phyloP scores from a whole-genome alignment of 176 grass and related monocot genomes.

The Oryza punctata region DNA sequence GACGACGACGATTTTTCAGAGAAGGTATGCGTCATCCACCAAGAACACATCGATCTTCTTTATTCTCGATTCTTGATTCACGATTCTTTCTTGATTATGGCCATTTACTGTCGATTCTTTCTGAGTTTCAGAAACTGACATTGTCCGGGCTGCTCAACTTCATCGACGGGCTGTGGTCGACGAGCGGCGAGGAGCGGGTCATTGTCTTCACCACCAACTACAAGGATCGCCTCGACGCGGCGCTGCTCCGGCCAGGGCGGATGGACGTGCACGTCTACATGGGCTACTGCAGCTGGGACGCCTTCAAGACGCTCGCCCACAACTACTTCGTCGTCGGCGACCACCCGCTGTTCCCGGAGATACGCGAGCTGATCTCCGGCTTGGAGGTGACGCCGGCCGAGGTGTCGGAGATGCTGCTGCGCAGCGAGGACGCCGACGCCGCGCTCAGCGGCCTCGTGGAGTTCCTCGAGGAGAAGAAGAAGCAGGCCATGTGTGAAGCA shows the following conservation, averaged over 20 bases:
- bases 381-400: constrained; percentile 40
- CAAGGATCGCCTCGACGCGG: constrained; percentile 74
- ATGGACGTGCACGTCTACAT: constrained; percentile 85
- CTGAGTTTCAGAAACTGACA: neutral
- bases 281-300: constrained; percentile 56
- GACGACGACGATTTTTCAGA: too few species aligned
- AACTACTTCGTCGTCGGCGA: constrained; percentile 45
- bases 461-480: constrained; percentile 13
- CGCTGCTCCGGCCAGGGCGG: constrained; percentile 68
- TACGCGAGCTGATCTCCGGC: neutral
- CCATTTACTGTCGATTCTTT: too few species aligned
- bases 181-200: constrained; percentile 67
- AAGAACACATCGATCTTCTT: too few species aligned
- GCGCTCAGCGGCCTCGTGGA: neutral
- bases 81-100: too few species aligned
- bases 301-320: constrained; percentile 38
- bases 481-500: neutral
- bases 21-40: too few species aligned
- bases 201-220: constrained; percentile 90
- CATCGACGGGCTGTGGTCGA: constrained; percentile 50
- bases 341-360: constrained; percentile 40
- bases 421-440: neutral
- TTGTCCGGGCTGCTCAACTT: constrained; percentile 40
- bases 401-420: constrained; percentile 44
- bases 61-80: too few species aligned